A percentile compares a stretch with the other conserved stretches of the same genome.
phyloP scores from a whole-genome alignment of 225 moss, liverwort and hornwort genomes.

The Pleurozium schreberi region DNA sequence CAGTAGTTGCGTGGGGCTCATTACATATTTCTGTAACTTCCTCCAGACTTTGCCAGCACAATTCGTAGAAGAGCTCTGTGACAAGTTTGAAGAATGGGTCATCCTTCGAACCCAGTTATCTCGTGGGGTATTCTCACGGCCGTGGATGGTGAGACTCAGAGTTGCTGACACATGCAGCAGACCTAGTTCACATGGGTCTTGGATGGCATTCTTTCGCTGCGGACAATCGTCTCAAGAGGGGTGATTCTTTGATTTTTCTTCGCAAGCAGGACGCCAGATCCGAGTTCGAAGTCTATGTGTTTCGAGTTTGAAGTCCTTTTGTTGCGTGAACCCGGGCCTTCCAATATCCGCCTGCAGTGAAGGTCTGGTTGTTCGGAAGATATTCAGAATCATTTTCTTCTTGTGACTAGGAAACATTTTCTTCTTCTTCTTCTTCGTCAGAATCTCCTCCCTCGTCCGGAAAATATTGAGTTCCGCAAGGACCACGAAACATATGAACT shows the following conservation, averaged over 20 bases:
- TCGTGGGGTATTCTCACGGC: neutral
- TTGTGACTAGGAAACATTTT: no score
- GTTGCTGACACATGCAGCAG: neutral
- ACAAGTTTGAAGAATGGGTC: neutral
- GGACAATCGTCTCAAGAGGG: neutral
- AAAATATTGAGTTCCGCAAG: no score
- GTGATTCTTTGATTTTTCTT: neutral
- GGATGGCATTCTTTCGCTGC: neutral
- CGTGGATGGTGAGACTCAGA: neutral
- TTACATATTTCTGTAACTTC: neutral
- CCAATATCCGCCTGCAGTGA: no score
- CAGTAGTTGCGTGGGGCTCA: no score
- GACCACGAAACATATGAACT: no score
- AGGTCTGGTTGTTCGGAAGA: no score
- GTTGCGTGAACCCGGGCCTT: no score
- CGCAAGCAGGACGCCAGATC: neutral
- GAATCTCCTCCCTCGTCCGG: no score
- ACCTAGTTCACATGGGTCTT: neutral
- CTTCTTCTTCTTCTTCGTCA: no score
- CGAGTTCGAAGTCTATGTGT: neutral
- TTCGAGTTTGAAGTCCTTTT: no score
- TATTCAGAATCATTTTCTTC: no score
- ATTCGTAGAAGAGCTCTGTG: neutral
- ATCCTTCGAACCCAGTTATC: neutral
- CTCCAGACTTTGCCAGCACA: neutral